A percentile compares a stretch with the other conserved stretches of the same genome.
phyloP scores from a whole-genome alignment of 1,284 basidiomycete species.

The Vanrija pseudolonga region DNA sequence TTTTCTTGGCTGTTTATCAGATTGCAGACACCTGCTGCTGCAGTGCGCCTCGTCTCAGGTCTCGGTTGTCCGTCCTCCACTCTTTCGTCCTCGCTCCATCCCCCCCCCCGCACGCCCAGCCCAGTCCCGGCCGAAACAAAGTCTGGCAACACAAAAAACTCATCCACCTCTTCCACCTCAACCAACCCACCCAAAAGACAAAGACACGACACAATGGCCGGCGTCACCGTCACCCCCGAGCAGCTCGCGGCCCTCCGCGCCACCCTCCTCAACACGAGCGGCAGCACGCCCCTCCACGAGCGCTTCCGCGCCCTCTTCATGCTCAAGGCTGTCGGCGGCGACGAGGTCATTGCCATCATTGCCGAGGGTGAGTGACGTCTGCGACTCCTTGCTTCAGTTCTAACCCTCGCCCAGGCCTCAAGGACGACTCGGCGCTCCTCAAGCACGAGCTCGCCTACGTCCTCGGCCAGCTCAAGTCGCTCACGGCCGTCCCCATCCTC shows the following conservation, averaged over 20 bases:
- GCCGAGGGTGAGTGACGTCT: slow-evolving; percentile 75
- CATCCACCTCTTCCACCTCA: background rate
- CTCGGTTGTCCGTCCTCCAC: no score
- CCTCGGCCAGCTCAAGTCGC: slow-evolving; percentile 81
- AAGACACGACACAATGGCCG: slow-evolving; percentile 25
- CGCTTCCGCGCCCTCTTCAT: slow-evolving; percentile 92
- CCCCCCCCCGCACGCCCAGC: no score
- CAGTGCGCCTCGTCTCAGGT: no score
- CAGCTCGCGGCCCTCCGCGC: slow-evolving; percentile 38
- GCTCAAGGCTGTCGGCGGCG: slow-evolving; percentile 75
- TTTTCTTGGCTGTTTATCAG: no score
- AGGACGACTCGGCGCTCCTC: slow-evolving; percentile 81
- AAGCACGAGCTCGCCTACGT: slow-evolving; percentile 99
- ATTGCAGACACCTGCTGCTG: no score
- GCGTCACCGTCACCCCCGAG: slow-evolving; percentile 38
- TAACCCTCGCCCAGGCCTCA: slow-evolving; percentile 63
- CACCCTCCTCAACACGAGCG: slow-evolving; percentile 70
- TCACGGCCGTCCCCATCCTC: slow-evolving; percentile 72
- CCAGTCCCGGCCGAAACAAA: background rate
- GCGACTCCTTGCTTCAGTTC: no score
- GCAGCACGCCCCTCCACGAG: slow-evolving; percentile 74
- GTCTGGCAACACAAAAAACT: no score
- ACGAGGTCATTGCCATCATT: slow-evolving; percentile 75
- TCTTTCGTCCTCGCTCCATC: no score
- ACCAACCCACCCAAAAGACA: background rate